Evolutionary conservation across 495 filamentous ascomycete genomes (phyloP).

Genomic region (Penicillium maclennaniae): DNA sequence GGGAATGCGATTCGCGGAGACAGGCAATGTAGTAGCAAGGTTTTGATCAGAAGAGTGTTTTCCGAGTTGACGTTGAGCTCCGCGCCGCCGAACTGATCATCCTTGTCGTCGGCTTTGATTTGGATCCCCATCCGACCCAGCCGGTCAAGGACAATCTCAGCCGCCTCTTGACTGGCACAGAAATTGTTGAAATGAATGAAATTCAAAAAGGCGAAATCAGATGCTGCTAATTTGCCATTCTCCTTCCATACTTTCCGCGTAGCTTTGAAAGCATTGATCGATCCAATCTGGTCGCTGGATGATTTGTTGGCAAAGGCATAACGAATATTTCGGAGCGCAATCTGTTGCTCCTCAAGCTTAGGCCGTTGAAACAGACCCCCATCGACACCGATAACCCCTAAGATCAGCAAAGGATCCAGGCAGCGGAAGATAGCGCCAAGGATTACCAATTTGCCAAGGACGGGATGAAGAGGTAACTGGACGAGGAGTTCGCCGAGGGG

Average conservation of each 20-base stretch:
- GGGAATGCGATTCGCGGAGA: conserved; percentile 49
- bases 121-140: background rate
- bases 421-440: conserved; percentile 59
- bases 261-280: conserved; percentile 49
- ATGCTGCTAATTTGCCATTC: conserved; percentile 23
- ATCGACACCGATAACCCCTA: conserved; percentile 41
- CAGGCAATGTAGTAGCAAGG: conserved; percentile 44
- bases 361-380: conserved; percentile 43
- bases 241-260: conserved; percentile 32
- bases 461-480: conserved; percentile 46
- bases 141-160: background rate
- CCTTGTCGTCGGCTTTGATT: conserved; percentile 13
- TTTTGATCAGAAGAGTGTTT: conserved; percentile 46
- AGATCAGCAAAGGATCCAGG: conserved; percentile 55
- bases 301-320: conserved; percentile 37
- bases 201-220: conserved; percentile 21
- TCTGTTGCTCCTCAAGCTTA: conserved; percentile 18
- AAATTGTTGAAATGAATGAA: conserved; percentile 11
- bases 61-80: conserved; percentile 48
- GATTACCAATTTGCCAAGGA: conserved; percentile 55
- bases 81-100: conserved; percentile 39
- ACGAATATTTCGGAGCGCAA: conserved; percentile 28
- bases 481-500: conserved; percentile 48
- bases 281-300: conserved; percentile 51
- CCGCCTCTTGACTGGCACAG: background rate